A percentile compares a stretch with the other conserved stretches of the same genome.
Conservation (phyloP, 768 basidiomycete genomes). For the Flagelloscypha sp. region DNA sequence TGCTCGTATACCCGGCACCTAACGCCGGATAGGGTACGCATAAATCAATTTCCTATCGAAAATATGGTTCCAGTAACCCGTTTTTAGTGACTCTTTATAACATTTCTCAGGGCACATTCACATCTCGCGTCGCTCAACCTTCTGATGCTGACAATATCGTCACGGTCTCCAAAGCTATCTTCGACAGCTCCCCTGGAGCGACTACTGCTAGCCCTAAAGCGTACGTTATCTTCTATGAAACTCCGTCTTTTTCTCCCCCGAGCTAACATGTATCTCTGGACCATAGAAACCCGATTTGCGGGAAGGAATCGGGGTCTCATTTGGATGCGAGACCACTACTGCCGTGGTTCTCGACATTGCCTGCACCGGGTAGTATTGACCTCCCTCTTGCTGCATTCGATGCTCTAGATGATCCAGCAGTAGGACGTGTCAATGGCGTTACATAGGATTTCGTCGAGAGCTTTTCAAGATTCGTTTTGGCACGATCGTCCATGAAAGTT, state of each 20-base stretch:
- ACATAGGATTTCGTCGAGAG: constrained; percentile 3
- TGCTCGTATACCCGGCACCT: too few relatives aligned
- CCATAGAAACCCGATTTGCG: constrained; percentile 71
- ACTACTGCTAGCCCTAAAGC: constrained; percentile 5
- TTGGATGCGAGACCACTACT: constrained; percentile 14
- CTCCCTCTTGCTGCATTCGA: constrained; percentile 20
- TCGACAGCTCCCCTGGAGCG: constrained; percentile 54
- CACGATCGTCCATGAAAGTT: too few relatives aligned
- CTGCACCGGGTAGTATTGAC: constrained; percentile 20
- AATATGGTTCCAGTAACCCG: too few relatives aligned
- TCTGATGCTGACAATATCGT: constrained; percentile 46
- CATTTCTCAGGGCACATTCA: too few relatives aligned
- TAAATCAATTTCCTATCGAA: too few relatives aligned
- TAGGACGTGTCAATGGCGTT: constrained; percentile 14
- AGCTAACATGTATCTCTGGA: constrained; percentile 55
- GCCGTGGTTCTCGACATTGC: constrained; percentile 20
- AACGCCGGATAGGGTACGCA: too few relatives aligned
- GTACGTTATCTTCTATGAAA: neutral
- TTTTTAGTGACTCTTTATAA: too few relatives aligned
- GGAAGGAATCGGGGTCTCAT: constrained; percentile 32
- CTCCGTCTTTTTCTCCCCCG: constrained; percentile 28
- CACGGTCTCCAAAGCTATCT: constrained; percentile 48
- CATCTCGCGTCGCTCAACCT: too few relatives aligned
- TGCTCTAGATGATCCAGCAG: constrained; percentile 17
- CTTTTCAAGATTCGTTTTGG: too few relatives aligned